Percentiles rank a stretch among this genome's conserved stretches.
Conservation (phyloP, 169 alveolate genomes). For the Plasmodium chabaudi region DNA sequence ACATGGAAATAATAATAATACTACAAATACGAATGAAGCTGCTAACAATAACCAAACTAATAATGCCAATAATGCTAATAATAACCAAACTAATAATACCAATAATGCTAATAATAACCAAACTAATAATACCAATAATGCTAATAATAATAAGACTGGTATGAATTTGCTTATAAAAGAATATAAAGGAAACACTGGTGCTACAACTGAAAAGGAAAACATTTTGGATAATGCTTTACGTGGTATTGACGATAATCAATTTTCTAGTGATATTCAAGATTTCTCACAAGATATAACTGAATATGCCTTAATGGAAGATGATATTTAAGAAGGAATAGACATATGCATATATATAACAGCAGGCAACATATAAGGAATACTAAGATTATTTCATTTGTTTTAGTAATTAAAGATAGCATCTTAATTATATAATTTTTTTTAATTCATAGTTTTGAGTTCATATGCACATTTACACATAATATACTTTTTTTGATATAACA, state of each 20-base stretch:
- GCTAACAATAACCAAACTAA: background rate
- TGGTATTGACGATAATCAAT: background rate
- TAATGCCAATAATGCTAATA: background rate
- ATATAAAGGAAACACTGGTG: background rate
- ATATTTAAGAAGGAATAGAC: too few species aligned
- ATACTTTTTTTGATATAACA: too few species aligned
- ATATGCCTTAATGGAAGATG: too few species aligned
- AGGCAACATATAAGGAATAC: too few species aligned
- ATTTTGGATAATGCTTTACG: background rate
- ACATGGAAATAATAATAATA: background rate
- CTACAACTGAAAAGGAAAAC: background rate
- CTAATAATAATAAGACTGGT: background rate
- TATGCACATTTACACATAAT: too few species aligned
- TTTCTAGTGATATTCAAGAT: too few species aligned
- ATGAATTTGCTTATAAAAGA: background rate
- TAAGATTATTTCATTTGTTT: too few species aligned
- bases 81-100: background rate
- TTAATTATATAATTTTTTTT: too few species aligned
- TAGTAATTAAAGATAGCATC: too few species aligned
- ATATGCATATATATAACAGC: too few species aligned
- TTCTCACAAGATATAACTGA: too few species aligned
- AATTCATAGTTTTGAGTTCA: too few species aligned
- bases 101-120: background rate
- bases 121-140: background rate
- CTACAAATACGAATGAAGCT: background rate